These are phyloP conservation scores for Rhizomucor miehei DNA, from an alignment of 371 early-diverging fungal species.

Conservation along the genomic window DNA sequence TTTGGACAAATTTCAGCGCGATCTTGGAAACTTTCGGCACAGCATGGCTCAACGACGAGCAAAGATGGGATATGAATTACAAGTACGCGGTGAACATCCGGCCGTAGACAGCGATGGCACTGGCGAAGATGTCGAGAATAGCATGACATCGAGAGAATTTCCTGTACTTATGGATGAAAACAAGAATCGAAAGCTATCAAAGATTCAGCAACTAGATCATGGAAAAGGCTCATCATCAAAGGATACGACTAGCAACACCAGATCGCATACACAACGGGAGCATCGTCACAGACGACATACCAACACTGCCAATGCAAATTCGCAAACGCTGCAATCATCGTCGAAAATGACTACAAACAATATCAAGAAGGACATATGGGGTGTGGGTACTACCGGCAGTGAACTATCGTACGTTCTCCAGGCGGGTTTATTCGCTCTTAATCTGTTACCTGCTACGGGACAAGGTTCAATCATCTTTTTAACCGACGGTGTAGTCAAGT, in stretches of 20 bases:
- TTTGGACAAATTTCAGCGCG: constrained; percentile 57
- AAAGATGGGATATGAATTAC: constrained; percentile 47
- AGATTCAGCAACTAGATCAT: background rate
- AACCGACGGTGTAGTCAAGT: constrained; percentile 85
- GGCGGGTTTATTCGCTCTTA: constrained; percentile 65
- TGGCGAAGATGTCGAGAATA: constrained; percentile 3
- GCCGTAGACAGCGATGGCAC: constrained; percentile 16
- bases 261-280: no score
- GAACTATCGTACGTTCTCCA: constrained; percentile 64
- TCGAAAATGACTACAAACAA: background rate
- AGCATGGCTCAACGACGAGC: constrained; percentile 33
- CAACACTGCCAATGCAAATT: constrained; percentile 1
- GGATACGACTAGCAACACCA: constrained; percentile 6
- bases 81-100: constrained; percentile 48
- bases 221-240: background rate
- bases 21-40: constrained; percentile 56
- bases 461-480: constrained; percentile 70
- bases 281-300: background rate
- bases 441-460: constrained; percentile 65
- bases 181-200: background rate
- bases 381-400: constrained; percentile 56
- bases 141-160: background rate
- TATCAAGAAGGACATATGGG: constrained; percentile 53
- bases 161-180: background rate
- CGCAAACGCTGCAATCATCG: background rate